These are phyloP conservation scores for Coniella lustricola DNA, from an alignment of 2,329 filamentous ascomycete species.

Conservation along the genomic window DNA sequence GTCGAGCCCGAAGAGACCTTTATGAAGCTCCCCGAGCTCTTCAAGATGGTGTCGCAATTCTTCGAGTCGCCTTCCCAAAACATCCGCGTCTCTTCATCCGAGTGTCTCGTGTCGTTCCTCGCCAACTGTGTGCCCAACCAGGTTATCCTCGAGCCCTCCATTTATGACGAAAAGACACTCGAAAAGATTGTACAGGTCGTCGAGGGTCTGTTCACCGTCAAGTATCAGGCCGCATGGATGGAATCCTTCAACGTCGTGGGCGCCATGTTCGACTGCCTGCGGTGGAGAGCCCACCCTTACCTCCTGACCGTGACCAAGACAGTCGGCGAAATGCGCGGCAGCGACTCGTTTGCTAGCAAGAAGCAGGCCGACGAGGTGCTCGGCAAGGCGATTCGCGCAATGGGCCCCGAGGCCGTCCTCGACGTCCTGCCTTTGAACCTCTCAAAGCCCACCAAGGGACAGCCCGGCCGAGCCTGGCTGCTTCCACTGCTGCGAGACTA, in stretches of 20 bases:
- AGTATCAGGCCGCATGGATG: conserved; percentile 90
- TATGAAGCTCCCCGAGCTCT: conserved; percentile 78
- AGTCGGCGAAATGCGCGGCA: conserved; percentile 80
- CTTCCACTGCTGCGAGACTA: conserved; percentile 85
- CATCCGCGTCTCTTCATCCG: conserved; percentile 87
- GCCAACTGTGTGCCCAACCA: conserved; percentile 80
- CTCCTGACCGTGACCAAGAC: conserved; percentile 68
- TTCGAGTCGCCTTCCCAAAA: conserved; percentile 84
- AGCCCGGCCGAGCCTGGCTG: conserved; percentile 88
- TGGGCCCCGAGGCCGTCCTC: conserved; percentile 82
- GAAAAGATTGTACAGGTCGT: conserved; percentile 71
- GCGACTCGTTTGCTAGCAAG: conserved; percentile 84
- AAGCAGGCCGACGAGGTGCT: conserved; percentile 91
- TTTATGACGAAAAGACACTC: conserved; percentile 85
- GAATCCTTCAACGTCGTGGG: conserved; percentile 87
- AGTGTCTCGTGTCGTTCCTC: conserved; percentile 89
- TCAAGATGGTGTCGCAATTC: conserved; percentile 71
- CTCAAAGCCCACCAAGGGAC: conserved; percentile 63
- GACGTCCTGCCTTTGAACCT: conserved; percentile 82
- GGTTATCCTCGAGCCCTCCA: conserved; percentile 79
- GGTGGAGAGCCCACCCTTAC: conserved; percentile 78
- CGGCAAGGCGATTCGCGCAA: conserved; percentile 77
- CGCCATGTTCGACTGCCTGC: conserved; percentile 78
- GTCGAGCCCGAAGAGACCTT: conserved; percentile 88
- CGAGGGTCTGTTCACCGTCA: conserved; percentile 72